Base-by-base conservation (phyloP, 169 alveolate genomes). In the Besnoitia besnoiti region DNA sequence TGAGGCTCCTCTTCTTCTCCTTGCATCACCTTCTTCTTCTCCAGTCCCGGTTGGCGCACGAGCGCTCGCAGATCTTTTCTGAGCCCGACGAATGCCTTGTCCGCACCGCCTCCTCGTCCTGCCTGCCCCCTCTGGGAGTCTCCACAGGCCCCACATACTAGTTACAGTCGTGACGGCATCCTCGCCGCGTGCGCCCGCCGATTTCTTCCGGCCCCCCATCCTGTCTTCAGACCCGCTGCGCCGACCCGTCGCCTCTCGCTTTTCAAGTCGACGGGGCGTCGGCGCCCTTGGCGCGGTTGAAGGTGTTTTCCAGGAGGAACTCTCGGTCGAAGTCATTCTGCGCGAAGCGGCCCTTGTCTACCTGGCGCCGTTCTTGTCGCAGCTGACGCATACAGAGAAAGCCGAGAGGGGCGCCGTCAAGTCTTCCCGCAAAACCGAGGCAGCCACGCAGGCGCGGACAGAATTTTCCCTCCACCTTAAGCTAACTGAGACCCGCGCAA, bases 331-430 rank as follows among this genome's bases (percentile, higher is more conserved):
- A 93, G 80, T 89, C 87, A 67, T 75, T 88, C 51, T 93, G 91
- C n/a, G 77, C 46, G 14, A 93, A 77, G 44, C 95, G 95, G 30
- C 93, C 91, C 89, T 59, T 88, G 85, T 93, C 95, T 51, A 93
- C 95, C 49, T 85, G 91, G 4, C 93, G 85, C 42, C 93, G 90
- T 46, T 93, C 93, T n/a, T 85, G 88, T 37, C 94, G 92, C 39
- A 87, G 94, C 94, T 91, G 94, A 21, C 79, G 67, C 4, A 67
- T n/a, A 55, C 44, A 59, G 46, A 51, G 7, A 42, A 16, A 82
- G 19, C 19, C 12, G n/a, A 5, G 3, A 30, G 24, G 49, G 3
- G 55, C 55, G 55, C 67, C 7, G n/a, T n/a, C n/a, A n/a, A n/a
- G n/a, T n/a, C n/a, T n/a, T n/a, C n/a, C n/a, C n/a, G n/a, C n/a